phyloP scores from a whole-genome alignment of 192 early-diverging fungal genomes.

The Globomyces pollinis-pini region DNA sequence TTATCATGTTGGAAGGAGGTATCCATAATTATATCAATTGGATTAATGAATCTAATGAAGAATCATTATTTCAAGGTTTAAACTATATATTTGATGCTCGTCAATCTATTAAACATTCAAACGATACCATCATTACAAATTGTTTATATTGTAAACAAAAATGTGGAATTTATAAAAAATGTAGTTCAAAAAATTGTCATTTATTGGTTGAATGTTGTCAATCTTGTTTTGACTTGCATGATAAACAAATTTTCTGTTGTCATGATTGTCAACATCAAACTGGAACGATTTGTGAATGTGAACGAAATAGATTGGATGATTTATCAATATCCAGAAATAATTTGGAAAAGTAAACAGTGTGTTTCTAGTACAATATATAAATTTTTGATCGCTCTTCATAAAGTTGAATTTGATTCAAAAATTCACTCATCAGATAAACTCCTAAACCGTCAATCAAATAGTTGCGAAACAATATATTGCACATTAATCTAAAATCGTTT shows the following conservation, averaged over 20 bases:
- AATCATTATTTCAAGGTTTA: constrained; percentile 47
- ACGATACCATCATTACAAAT: neutral
- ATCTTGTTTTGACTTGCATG: neutral
- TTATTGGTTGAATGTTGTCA: neutral
- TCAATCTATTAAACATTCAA: constrained; percentile 17
- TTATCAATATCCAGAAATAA: too few species aligned
- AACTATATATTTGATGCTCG: constrained; percentile 72
- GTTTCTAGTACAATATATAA: too few species aligned
- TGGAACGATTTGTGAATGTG: neutral
- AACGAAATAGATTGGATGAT: neutral
- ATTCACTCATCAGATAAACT: too few species aligned
- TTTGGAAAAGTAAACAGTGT: too few species aligned
- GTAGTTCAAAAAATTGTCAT: neutral
- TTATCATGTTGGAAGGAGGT: constrained; percentile 60
- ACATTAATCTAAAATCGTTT: neutral
- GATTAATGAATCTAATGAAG: constrained; percentile 29
- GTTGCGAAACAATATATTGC: neutral
- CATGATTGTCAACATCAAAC: neutral
- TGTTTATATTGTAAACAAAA: neutral
- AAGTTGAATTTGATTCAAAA: too few species aligned
- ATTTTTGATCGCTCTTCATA: too few species aligned
- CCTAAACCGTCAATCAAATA: too few species aligned
- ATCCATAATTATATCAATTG: constrained; percentile 69
- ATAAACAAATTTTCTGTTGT: neutral
- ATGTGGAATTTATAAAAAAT: constrained; percentile 1